Percentiles rank a stretch among this genome's conserved stretches.
These are phyloP conservation scores for Fusarium setosum DNA, from an alignment of 2,329 filamentous ascomycete species.

Conservation along the genomic window DNA sequence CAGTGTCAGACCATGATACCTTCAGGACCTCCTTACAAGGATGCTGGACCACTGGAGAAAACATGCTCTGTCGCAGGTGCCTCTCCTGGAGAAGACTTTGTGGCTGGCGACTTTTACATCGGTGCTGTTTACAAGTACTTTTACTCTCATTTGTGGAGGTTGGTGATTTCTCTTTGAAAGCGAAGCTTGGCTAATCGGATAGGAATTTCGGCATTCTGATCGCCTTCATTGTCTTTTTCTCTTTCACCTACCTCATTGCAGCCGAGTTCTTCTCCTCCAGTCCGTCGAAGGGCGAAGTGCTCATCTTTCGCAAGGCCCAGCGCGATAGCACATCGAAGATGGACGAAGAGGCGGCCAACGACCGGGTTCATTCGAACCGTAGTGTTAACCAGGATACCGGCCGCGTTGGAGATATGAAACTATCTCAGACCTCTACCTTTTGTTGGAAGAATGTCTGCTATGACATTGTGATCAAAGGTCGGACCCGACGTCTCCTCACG, in stretches of 20 bases:
- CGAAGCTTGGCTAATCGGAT: neutral
- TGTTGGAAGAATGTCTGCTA: slow-evolving; percentile 78
- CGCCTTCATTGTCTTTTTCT: slow-evolving; percentile 29
- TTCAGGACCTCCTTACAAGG: neutral
- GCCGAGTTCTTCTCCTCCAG: slow-evolving; percentile 15
- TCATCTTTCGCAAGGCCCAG: slow-evolving; percentile 66
- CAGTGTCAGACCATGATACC: slow-evolving; percentile 3
- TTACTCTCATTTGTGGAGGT: slow-evolving; percentile 65
- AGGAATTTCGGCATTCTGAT: slow-evolving; percentile 38
- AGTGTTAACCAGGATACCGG: neutral
- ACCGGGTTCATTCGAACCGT: neutral
- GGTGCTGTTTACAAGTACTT: slow-evolving; percentile 55
- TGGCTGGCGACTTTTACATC: slow-evolving; percentile 31
- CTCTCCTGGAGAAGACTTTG: neutral
- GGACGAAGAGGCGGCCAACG: neutral
- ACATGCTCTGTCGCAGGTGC: slow-evolving; percentile 28
- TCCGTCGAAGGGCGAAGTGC: slow-evolving; percentile 29
- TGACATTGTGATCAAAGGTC: slow-evolving; percentile 74
- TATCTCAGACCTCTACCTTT: slow-evolving; percentile 56
- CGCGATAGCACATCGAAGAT: slow-evolving; percentile 58
- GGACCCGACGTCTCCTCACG: slow-evolving; percentile 72
- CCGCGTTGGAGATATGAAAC: neutral
- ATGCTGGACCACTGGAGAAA: neutral
- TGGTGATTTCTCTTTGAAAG: neutral
- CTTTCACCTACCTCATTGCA: slow-evolving; percentile 14